Evolutionary conservation across 2,329 filamentous ascomycete genomes (phyloP), one percentile per base, ranked within the genome.

Genomic region (Pseudocercospora crystallina): DNA sequence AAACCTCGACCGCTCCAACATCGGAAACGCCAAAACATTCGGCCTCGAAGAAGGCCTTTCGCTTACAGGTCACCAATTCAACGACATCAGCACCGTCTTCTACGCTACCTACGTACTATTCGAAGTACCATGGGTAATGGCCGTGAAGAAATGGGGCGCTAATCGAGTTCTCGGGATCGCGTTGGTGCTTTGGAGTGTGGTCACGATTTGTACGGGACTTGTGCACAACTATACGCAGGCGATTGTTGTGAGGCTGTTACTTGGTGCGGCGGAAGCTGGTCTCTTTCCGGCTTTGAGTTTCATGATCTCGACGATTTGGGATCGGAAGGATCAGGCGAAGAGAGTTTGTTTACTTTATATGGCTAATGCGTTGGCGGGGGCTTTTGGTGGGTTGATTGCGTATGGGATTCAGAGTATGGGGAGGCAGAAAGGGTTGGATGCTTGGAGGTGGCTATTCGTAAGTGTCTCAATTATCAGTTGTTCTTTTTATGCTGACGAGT

Each of bases 151-250:
- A 2, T 64, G 43, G 4, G 59, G 63, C 14, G 49, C 63, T 1
- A 59, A 63, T 26, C 48, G 50, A 7, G 54, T 59, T 2, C 56
- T 65, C 9, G 57, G 47, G 11, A 42, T 56, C 11, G 60, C 59
- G 1, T 46, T 61, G 46, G 44, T 64, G 1, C 52, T 51, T 10
- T 69, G 65, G 65, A 58, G 56, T 20, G 44, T 49, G 8, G 47
- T 55, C n/a, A 67, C 64, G 0, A 39, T 69, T 8, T 59, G 60
- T n/a, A 67, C 64, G 11, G 65, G 56, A 3, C 68, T 68, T 47
- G 59, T 68, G 32, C 53, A 66, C 7, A 68, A 51, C 38, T 67
- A 64, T 38, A 44, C 37, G 4, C 65, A 68, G 51, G 58, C 59
- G 2, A 61, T 66, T 17, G 62, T 58, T 9, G 35, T 58, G n/a